Conservation (phyloP, 805 yeast species). For the Monosporozyma solicola region DNA sequence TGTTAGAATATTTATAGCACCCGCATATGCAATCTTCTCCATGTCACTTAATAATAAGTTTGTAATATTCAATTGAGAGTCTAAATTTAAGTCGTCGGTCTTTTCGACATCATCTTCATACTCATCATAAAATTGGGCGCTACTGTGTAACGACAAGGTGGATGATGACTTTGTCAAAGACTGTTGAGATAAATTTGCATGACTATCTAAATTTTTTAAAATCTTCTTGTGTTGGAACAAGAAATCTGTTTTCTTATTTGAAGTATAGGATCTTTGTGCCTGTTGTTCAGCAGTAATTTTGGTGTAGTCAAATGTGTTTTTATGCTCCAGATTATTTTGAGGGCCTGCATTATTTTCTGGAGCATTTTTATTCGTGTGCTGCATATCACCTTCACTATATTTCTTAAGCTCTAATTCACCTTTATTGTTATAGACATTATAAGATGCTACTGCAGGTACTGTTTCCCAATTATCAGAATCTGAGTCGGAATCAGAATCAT, state of each 20-base stretch:
- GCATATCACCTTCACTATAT: slow-evolving; percentile 7
- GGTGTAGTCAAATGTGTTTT: slow-evolving; percentile 54
- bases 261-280: slow-evolving; percentile 54
- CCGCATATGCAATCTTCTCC: slow-evolving; percentile 88
- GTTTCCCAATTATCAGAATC: slow-evolving; percentile 62
- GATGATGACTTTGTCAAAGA: slow-evolving; percentile 4
- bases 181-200: slow-evolving; percentile 3
- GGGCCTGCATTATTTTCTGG: neutral
- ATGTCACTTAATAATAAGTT: slow-evolving; percentile 70
- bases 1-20: slow-evolving; percentile 64
- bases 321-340: neutral
- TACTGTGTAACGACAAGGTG: slow-evolving; percentile 7
- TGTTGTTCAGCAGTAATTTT: slow-evolving; percentile 83
- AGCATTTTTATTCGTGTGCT: slow-evolving; percentile 15
- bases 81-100: slow-evolving; percentile 30
- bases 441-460: slow-evolving; percentile 73
- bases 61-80: slow-evolving; percentile 61
- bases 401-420: slow-evolving; percentile 51
- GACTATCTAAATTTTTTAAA: slow-evolving; percentile 10
- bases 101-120: slow-evolving; percentile 33
- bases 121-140: slow-evolving; percentile 28
- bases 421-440: slow-evolving; percentile 70
- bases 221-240: slow-evolving; percentile 36
- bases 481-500: slow-evolving; percentile 14
- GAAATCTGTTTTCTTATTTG: slow-evolving; percentile 49